phyloP scores from a whole-genome alignment of 2,329 filamentous ascomycete species.

The Dactylellina sp. region DNA sequence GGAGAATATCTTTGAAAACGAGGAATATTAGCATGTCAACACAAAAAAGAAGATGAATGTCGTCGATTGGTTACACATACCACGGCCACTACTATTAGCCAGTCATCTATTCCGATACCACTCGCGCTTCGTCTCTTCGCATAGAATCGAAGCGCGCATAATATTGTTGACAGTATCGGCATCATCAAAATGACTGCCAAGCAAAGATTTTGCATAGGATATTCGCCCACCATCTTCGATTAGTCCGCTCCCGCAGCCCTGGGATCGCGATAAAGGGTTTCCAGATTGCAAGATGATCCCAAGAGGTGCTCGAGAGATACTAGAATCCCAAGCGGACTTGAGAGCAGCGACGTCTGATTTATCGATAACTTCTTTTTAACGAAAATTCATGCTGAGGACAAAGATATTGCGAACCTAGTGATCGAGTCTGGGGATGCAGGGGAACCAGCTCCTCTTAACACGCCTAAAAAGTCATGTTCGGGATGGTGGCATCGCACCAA shows the following conservation, averaged over 20 bases:
- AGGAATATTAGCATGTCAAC: conserved; percentile 1
- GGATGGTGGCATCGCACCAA: conserved; percentile 10
- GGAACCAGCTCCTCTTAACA: conserved; percentile 44
- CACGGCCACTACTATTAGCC: conserved; percentile 44
- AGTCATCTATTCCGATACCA: conserved; percentile 48
- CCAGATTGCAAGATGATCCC: conserved; percentile 26
- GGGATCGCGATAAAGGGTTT: conserved; percentile 1
- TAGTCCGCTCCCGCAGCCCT: conserved; percentile 6
- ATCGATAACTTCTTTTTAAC: conserved; percentile 27
- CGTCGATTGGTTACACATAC: conserved; percentile 27
- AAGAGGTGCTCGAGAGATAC: conserved; percentile 18
- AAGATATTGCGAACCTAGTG: conserved; percentile 8
- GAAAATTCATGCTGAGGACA: conserved; percentile 17
- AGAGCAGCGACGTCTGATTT: not conserved
- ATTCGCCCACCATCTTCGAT: conserved; percentile 49
- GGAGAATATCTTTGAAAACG: conserved; percentile 35
- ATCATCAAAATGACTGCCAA: conserved; percentile 55
- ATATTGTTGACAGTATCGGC: conserved; percentile 45
- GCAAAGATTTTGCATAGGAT: conserved; percentile 56
- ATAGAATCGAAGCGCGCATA: conserved; percentile 47
- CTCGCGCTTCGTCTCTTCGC: conserved; percentile 48
- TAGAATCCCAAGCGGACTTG: conserved; percentile 20
- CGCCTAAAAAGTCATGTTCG: conserved; percentile 13
- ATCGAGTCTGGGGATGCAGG: conserved; percentile 15
- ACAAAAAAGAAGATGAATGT: not conserved